Base-by-base conservation (phyloP, 176 grass and related monocot species). In the Tillandsia leiboldiana region DNA sequence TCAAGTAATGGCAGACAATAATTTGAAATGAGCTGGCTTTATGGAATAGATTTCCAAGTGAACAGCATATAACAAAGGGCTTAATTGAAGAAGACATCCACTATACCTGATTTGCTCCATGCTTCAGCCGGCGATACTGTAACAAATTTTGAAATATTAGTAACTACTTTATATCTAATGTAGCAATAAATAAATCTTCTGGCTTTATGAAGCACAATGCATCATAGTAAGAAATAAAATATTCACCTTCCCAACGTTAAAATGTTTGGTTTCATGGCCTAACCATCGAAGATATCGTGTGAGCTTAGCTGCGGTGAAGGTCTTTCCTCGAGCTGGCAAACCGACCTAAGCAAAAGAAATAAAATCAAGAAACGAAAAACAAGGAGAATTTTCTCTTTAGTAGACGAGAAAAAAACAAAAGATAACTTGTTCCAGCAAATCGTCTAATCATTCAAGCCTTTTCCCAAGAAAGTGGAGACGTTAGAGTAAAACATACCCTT, bases 231-330 rank as follows among this genome's bases (percentile, higher is more conserved):
- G 33, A 42, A 80, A 52, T 11, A 20, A 73, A 75, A 68, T 73
- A 57, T 53, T 81, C 70, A 97, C 94, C 89, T 97, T 97, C 53
- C 89, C 94, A 77, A 97, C 89, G 86, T 97, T 97, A 80, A 97
- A 97, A 84, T 97, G 94, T 71, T 92, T 97, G 67, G 93, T 97
- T 90, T 92, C 89, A 80, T 97, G 93, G 78, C 93, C 93, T 79
- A 92, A 85, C 93, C 93, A 97, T 81, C 93, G 81, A 56, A 97
- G 80, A 79, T 97, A 97, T 83, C 93, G 89, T 83, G 89, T 90
- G 71, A 97, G 89, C 75, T 97, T 97, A 85, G 89, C 93, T 74
- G 89, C 89, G 70, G 93, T 92, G 72, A 97, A 97, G 17, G 93
- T 97, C 79, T 97, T 97, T 79, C 93, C 93, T 59, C 89, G 86